These are phyloP conservation scores for Lactifluus pinguis DNA, from an alignment of 768 basidiomycete species.

Conservation along the genomic window DNA sequence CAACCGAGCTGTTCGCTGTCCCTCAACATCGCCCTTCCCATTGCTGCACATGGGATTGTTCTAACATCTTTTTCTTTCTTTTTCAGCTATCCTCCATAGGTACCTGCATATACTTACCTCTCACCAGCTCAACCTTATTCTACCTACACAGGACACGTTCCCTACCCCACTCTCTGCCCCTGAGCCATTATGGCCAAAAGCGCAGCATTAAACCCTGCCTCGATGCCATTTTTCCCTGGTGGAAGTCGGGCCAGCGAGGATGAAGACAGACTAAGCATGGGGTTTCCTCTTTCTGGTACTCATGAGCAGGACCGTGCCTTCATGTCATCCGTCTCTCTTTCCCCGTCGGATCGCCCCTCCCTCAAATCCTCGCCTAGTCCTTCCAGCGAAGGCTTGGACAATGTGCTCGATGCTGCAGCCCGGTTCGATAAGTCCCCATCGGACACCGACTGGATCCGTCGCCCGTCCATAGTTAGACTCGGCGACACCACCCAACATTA, in stretches of 20 bases:
- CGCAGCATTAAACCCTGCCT: constrained; percentile 70
- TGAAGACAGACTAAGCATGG: constrained; percentile 37
- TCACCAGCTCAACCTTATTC: constrained; percentile 6
- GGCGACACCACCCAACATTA: constrained; percentile 20
- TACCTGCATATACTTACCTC: constrained; percentile 4
- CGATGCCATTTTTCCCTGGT: constrained; percentile 79
- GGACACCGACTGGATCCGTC: constrained; percentile 25
- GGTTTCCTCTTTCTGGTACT: constrained; percentile 39
- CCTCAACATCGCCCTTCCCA: neutral
- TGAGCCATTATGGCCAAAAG: constrained; percentile 53
- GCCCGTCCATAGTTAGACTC: constrained; percentile 14
- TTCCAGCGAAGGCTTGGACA: constrained; percentile 29
- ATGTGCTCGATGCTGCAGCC: constrained; percentile 22
- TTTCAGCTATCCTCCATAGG: constrained; percentile 7
- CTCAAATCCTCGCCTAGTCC: constrained; percentile 65
- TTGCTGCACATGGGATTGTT: constrained; percentile 18
- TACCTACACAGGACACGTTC: constrained; percentile 13
- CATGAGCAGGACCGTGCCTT: constrained; percentile 37
- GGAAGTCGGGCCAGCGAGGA: constrained; percentile 49
- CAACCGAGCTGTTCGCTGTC: constrained; percentile 17
- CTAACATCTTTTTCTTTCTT: neutral
- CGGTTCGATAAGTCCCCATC: constrained; percentile 18
- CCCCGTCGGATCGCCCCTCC: constrained; percentile 58
- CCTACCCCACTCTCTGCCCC: constrained; percentile 8
- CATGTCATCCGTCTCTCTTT: constrained; percentile 47